A percentile compares a stretch with the other conserved stretches of the same genome.
Conservation (phyloP, 2,329 filamentous ascomycete genomes). For the Neocucurbitaria cava region DNA sequence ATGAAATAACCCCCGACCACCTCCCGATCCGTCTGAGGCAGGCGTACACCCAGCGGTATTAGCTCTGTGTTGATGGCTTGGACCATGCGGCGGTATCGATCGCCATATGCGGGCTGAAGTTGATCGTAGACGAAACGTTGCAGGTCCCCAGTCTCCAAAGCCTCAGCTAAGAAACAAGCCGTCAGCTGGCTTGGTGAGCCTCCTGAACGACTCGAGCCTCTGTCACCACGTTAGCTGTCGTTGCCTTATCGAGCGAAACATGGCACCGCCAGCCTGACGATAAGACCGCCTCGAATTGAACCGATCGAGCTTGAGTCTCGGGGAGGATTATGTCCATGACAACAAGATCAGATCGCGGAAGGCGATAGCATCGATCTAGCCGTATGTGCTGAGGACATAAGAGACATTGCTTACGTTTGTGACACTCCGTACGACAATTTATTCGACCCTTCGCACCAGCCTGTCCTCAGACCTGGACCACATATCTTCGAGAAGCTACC, state of each 20-base stretch:
- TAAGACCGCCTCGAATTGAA: background rate
- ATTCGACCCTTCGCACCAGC: slow-evolving; percentile 81
- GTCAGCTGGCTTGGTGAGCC: slow-evolving; percentile 67
- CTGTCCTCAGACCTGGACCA: slow-evolving; percentile 80
- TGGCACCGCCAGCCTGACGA: slow-evolving; percentile 5
- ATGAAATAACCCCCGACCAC: slow-evolving; percentile 85
- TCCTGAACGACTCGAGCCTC: slow-evolving; percentile 65
- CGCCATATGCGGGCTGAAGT: slow-evolving; percentile 63
- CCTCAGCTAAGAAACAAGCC: slow-evolving; percentile 63
- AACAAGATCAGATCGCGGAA: background rate
- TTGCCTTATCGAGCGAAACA: slow-evolving; percentile 9
- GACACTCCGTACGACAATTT: slow-evolving; percentile 67
- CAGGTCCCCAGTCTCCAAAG: slow-evolving; percentile 60
- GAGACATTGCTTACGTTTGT: slow-evolving; percentile 58
- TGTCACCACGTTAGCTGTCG: slow-evolving; percentile 40
- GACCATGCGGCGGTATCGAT: slow-evolving; percentile 63
- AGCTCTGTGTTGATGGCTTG: slow-evolving; percentile 66
- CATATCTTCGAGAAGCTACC: slow-evolving; percentile 89
- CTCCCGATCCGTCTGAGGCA: slow-evolving; percentile 52
- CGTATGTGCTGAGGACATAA: background rate
- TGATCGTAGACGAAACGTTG: slow-evolving; percentile 60
- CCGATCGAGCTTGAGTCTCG: background rate
- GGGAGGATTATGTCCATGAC: background rate
- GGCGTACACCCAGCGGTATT: slow-evolving; percentile 66
- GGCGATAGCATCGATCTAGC: background rate